These are phyloP conservation scores for Kappamyces sp. DNA, from an alignment of 192 early-diverging fungal species.

Conservation along the genomic window DNA sequence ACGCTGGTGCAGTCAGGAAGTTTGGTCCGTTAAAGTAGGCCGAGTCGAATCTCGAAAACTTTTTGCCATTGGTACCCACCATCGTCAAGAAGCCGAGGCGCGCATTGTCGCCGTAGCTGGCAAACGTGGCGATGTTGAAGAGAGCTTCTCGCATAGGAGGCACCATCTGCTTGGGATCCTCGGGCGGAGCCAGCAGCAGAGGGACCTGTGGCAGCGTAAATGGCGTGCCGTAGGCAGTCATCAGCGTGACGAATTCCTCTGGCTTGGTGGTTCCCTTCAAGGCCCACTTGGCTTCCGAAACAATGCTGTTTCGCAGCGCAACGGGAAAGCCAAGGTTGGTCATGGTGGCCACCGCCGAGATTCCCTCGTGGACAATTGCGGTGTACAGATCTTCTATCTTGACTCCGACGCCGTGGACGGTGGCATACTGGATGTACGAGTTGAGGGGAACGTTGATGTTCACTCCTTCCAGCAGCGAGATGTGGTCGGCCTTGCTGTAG, in stretches of 20 bases:
- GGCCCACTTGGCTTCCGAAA: slow-evolving; percentile 7
- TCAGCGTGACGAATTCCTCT: slow-evolving; percentile 1
- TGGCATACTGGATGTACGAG: not conserved
- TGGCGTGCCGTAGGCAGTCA: not conserved
- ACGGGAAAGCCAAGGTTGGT: slow-evolving; percentile 1
- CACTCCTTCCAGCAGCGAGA: not conserved
- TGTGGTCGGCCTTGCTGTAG: not conserved
- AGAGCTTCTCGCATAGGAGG: not conserved
- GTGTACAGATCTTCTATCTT: slow-evolving; percentile 4
- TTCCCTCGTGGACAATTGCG: slow-evolving; percentile 9
- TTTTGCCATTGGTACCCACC: slow-evolving; percentile 6
- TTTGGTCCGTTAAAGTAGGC: slow-evolving; percentile 2
- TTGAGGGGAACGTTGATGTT: not conserved
- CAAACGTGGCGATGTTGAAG: not conserved
- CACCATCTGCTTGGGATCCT: not conserved
- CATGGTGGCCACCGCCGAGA: slow-evolving; percentile 10
- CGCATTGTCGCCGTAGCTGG: slow-evolving; percentile 5
- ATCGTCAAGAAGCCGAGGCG: slow-evolving; percentile 5
- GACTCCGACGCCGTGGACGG: not conserved
- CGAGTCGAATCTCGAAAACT: not conserved
- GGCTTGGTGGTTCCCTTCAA: slow-evolving; percentile 8
- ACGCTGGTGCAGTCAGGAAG: not conserved
- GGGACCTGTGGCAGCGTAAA: slow-evolving; percentile 4
- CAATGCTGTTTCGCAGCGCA: not conserved
- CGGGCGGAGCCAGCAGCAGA: not conserved